Evolutionary conservation across 164 flowering plant species (phyloP).

Genomic region (Berberis vulgaris): DNA sequence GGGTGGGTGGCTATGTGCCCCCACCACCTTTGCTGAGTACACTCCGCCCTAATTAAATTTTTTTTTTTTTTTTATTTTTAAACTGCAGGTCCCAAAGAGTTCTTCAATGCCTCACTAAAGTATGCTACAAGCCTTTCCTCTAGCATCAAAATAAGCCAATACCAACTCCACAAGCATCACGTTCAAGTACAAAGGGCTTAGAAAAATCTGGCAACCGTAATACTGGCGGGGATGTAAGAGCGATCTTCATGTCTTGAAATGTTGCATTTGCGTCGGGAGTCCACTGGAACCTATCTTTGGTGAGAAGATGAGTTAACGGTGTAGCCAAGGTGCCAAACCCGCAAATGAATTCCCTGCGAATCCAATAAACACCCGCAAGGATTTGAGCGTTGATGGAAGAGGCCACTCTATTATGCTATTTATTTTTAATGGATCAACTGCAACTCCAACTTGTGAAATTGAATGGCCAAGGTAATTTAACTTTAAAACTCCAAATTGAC

Average conservation of each 20-base stretch:
- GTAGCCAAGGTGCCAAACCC: not conserved
- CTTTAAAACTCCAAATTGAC: not conserved
- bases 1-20: too few relatives aligned
- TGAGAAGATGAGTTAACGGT: not conserved
- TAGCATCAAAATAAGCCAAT: not conserved
- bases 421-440: not conserved
- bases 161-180: not conserved
- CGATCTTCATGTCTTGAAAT: not conserved
- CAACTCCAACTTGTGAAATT: not conserved
- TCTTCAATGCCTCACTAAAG: not conserved
- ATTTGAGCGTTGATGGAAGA: not conserved
- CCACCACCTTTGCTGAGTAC: too few relatives aligned
- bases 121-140: not conserved
- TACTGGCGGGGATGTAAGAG: not conserved
- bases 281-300: not conserved
- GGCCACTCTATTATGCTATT: not conserved
- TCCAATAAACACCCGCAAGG: not conserved
- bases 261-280: not conserved
- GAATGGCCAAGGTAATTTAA: not conserved
- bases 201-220: not conserved
- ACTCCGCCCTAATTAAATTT: too few relatives aligned
- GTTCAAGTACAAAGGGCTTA: too few relatives aligned
- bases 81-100: not conserved
- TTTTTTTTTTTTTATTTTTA: too few relatives aligned
- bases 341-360: too few relatives aligned